A percentile compares a stretch with the other conserved stretches of the same genome.
phyloP scores from a whole-genome alignment of 257 asterid species.

The Datura wrightii region DNA sequence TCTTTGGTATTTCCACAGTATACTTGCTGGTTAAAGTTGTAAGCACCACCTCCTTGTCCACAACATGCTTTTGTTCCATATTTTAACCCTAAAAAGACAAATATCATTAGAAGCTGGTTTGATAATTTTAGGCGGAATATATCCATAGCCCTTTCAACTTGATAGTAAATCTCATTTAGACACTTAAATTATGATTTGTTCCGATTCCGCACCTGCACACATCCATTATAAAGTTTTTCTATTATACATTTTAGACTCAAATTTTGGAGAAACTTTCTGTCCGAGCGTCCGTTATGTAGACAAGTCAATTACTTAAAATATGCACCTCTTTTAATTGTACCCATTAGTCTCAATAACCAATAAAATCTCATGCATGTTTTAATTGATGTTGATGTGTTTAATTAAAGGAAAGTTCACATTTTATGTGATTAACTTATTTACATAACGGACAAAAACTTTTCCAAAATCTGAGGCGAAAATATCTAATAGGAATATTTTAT shows the following conservation, averaged over 20 bases:
- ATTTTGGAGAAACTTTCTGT: neutral
- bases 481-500: neutral
- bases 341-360: no score
- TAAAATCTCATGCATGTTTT: neutral
- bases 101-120: neutral
- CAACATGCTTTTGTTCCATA: conserved; percentile 82
- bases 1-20: conserved; percentile 40
- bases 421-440: neutral
- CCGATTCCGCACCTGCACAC: neutral
- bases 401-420: neutral
- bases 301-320: neutral
- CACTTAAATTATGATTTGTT: neutral
- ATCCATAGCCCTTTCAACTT: neutral
- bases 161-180: neutral
- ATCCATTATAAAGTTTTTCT: neutral
- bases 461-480: neutral
- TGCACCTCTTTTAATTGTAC: neutral
- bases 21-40: conserved; percentile 60
- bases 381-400: neutral
- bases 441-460: neutral
- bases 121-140: neutral
- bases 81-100: conserved; percentile 51
- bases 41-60: conserved; percentile 74
- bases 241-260: neutral
- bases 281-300: neutral